phyloP scores from a whole-genome alignment of 2,329 filamentous ascomycete species.

The Cytospora leucostoma region DNA sequence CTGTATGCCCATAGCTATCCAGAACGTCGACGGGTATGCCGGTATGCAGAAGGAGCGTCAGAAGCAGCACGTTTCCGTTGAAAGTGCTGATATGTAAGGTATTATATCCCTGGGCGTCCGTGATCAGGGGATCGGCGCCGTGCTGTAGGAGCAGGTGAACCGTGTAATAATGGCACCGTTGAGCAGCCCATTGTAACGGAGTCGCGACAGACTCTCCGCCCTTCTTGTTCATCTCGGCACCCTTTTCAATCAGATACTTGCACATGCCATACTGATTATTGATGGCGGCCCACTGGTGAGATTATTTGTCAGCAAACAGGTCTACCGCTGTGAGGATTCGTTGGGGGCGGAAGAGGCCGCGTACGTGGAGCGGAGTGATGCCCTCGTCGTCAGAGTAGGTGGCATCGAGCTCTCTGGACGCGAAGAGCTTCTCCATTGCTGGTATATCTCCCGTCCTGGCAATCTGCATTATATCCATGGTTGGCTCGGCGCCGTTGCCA shows the following conservation, averaged over 20 bases:
- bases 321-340: neutral
- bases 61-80: slow-evolving; percentile 89
- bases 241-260: slow-evolving; percentile 83
- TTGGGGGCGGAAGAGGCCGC: slow-evolving; percentile 36
- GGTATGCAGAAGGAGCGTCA: slow-evolving; percentile 88
- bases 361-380: slow-evolving; percentile 92
- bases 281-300: slow-evolving; percentile 87
- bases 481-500: slow-evolving; percentile 49
- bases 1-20: slow-evolving; percentile 88
- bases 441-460: slow-evolving; percentile 83
- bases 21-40: slow-evolving; percentile 91
- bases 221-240: slow-evolving; percentile 91
- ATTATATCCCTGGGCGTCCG: slow-evolving; percentile 96
- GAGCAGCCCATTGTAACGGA: slow-evolving; percentile 94
- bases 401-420: slow-evolving; percentile 77
- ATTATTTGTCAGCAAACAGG: slow-evolving; percentile 1
- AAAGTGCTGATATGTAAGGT: slow-evolving; percentile 96
- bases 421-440: slow-evolving; percentile 87
- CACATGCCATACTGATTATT: slow-evolving; percentile 98
- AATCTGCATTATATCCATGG: slow-evolving; percentile 88
- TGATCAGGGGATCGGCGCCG: slow-evolving; percentile 89
- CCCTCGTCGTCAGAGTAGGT: slow-evolving; percentile 86
- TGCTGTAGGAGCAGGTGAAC: slow-evolving; percentile 89
- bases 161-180: slow-evolving; percentile 94
- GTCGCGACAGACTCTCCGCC: slow-evolving; percentile 95